These are phyloP conservation scores for Penicillium hordei DNA, from an alignment of 2,329 filamentous ascomycete genomes.

Conservation along the genomic window DNA sequence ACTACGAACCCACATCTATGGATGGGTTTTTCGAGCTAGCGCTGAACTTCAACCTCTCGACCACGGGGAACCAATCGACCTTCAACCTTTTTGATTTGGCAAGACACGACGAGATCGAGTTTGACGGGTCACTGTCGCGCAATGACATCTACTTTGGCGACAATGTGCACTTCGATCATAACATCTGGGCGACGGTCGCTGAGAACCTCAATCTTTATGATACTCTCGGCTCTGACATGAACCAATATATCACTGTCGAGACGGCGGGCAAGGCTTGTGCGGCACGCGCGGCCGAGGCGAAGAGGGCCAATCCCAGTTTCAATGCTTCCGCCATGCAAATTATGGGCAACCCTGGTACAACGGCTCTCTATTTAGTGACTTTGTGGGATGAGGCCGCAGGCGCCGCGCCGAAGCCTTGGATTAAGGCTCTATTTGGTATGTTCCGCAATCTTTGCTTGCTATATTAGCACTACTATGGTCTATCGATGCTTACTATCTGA, in stretches of 20 bases:
- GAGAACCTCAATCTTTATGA: not conserved
- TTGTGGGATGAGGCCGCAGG: not conserved
- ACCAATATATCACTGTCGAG: not conserved
- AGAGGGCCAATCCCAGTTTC: not conserved
- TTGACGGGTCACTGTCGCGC: not conserved
- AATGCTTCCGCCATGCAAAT: not conserved
- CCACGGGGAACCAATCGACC: not conserved
- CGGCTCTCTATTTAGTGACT: not conserved
- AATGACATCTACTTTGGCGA: slow-evolving; percentile 6
- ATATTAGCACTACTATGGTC: not conserved
- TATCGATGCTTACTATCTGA: not conserved
- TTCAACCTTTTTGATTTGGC: slow-evolving; percentile 1
- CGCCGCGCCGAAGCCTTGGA: not conserved
- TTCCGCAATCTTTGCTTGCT: not conserved
- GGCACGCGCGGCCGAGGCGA: not conserved
- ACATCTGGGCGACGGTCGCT: not conserved
- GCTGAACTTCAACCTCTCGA: not conserved
- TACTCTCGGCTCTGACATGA: not conserved
- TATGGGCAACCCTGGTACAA: not conserved
- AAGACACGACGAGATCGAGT: not conserved
- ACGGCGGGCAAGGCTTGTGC: not conserved
- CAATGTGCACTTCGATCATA: slow-evolving; percentile 1
- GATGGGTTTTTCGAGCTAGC: not conserved
- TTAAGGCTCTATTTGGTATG: not conserved
- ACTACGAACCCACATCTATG: not conserved